Evolutionary conservation across 352 stramenopile genomes (phyloP), one percentile per base, ranked within the genome.

Genomic region (Pythium volutum): DNA sequence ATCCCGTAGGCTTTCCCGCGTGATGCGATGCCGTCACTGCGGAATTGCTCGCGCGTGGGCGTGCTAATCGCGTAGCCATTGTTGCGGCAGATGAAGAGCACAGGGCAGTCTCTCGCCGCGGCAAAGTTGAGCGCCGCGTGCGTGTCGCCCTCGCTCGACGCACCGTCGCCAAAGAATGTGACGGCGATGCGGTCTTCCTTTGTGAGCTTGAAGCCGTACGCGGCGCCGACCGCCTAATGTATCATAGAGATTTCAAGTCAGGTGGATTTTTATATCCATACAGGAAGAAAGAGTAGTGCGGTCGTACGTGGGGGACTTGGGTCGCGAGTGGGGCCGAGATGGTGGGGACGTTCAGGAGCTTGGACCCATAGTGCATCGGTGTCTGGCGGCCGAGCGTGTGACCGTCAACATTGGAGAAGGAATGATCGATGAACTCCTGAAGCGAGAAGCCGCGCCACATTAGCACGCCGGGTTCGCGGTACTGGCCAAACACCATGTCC

Each of bases 1-100:
- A 99, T 99, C 14, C 97, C 97, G 62, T 99, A 99, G 20, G 95
- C 97, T 45, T 75, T 85, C 31, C 93, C 97, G 33, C 96, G 78
- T 3, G 88, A 93, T 4, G 97, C 88, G 45, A 99, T 98, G 9
- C 97, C 97, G 73, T 99, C 97, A 46, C 97, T 97, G 29, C 89
- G 84, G 79, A 97, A 99, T 76, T 99, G 97, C 66, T 99, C 97
- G 33, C 72, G 70, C 0, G 95, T 93, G 1, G 96, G 89, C 20
- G 97, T 99, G 56, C 87, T 96, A 63, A 99, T 99, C 7, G 97
- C 97, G 70, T 98, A 99, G 9, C 97, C 97, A 74, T 99, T 99
- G 79, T 99, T 99, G 15, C 97, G 82, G 67, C 95, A 98, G 70
- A 99, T 93, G 71, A 99, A 99, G 6, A 99, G 80, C 41, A 99